These are phyloP conservation scores for Penicillium tannophilum DNA, from an alignment of 495 filamentous ascomycete genomes.

Conservation along the genomic window DNA sequence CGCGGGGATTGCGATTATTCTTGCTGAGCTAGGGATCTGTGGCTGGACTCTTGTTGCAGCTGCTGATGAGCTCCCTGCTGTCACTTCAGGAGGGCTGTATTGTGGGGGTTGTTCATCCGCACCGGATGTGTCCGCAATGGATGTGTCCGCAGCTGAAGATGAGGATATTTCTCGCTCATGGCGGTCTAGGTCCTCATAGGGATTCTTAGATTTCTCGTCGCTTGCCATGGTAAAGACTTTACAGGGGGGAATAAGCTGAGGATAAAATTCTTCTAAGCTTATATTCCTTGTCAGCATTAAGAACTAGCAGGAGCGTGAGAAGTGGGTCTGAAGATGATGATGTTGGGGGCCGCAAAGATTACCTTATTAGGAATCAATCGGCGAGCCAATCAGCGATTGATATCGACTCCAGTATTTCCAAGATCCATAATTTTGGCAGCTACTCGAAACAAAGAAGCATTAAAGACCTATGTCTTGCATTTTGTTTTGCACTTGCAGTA, in stretches of 20 bases:
- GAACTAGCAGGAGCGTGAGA: not conserved
- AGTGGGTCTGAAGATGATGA: not conserved
- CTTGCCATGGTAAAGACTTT: not conserved
- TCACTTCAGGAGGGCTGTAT: conserved; percentile 3
- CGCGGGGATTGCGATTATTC: conserved; percentile 32
- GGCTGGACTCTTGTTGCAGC: not conserved
- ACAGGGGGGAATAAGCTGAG: not conserved
- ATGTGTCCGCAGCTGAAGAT: not conserved
- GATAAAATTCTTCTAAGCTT: not conserved
- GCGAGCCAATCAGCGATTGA: not conserved
- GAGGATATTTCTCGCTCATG: conserved; percentile 2
- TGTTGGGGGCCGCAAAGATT: not conserved
- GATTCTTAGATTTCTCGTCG: conserved; percentile 1
- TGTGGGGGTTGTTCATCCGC: conserved; percentile 9
- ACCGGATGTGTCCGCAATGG: too few relatives aligned
- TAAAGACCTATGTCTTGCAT: not conserved
- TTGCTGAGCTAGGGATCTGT: not conserved
- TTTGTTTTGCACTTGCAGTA: not conserved
- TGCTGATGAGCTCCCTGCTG: not conserved
- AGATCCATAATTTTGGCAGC: not conserved
- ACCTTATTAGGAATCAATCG: not conserved
- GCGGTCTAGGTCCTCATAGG: conserved; percentile 5
- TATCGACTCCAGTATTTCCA: not conserved
- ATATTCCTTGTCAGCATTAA: not conserved
- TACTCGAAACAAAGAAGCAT: not conserved